A percentile compares a stretch with the other conserved stretches of the same genome.
Conservation (phyloP, 306 rosid genomes). For the Coriaria nepalensis region DNA sequence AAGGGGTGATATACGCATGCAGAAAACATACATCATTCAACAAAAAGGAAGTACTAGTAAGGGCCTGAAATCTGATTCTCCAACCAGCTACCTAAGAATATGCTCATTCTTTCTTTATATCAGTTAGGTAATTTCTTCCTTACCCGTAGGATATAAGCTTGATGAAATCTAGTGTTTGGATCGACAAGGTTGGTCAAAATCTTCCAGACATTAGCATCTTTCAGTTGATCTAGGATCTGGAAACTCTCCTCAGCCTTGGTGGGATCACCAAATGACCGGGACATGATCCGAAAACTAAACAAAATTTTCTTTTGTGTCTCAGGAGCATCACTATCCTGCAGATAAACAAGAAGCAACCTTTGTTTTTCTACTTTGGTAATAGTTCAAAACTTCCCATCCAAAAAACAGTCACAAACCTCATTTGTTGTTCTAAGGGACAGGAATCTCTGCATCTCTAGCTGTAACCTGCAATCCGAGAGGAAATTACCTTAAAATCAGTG, state of each 20-base stretch:
- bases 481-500: slow-evolving; percentile 28
- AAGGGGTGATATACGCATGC: neutral
- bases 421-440: slow-evolving; percentile 56
- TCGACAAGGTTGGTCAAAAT: slow-evolving; percentile 75
- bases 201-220: slow-evolving; percentile 92
- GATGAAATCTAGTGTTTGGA: slow-evolving; percentile 60
- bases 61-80: too few relatives aligned
- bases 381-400: slow-evolving; percentile 11
- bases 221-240: slow-evolving; percentile 77
- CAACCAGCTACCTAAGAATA: too few relatives aligned
- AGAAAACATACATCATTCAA: too few relatives aligned
- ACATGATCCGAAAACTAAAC: slow-evolving; percentile 72
- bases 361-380: slow-evolving; percentile 9
- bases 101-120: too few relatives aligned
- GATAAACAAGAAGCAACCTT: slow-evolving; percentile 29
- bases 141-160: slow-evolving; percentile 61
- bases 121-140: slow-evolving; percentile 8
- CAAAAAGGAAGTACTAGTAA: too few relatives aligned
- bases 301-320: slow-evolving; percentile 64
- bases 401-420: slow-evolving; percentile 49
- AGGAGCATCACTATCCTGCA: slow-evolving; percentile 78
- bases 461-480: slow-evolving; percentile 62
- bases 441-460: slow-evolving; percentile 93
- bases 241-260: slow-evolving; percentile 79
- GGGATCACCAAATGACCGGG: slow-evolving; percentile 75